Evolutionary conservation across 2,329 filamentous ascomycete species (phyloP).

Genomic region (Curvularia lunata): DNA sequence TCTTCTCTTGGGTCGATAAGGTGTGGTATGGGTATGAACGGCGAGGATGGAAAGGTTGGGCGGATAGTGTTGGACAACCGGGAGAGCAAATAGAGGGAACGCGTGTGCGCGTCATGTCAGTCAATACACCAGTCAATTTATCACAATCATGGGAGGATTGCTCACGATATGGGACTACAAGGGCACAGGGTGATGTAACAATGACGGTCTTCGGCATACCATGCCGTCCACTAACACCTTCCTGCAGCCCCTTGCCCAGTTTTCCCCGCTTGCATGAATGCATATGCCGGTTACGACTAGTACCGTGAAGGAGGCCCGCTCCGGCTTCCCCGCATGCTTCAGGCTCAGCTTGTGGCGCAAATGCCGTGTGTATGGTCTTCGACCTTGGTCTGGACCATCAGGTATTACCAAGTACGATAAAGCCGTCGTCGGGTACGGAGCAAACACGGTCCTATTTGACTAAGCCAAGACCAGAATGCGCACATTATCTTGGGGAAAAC

Average conservation of each 20-base stretch:
- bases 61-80: background rate
- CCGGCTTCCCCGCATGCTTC: background rate
- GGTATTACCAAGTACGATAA: background rate
- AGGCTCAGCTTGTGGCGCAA: background rate
- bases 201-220: background rate
- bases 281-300: background rate
- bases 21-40: background rate
- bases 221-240: background rate
- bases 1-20: background rate
- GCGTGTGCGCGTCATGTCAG: conserved; percentile 2
- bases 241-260: background rate
- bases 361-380: background rate
- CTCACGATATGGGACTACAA: background rate
- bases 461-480: too few species aligned
- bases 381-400: background rate
- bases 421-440: background rate
- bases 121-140: background rate
- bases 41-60: background rate
- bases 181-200: background rate
- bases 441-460: too few species aligned
- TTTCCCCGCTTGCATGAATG: background rate
- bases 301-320: background rate
- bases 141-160: background rate
- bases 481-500: too few species aligned
- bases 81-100: background rate